A percentile compares a stretch with the other conserved stretches of the same genome.
phyloP scores from a whole-genome alignment of 495 filamentous ascomycete genomes.

The Elaphomyces granulatus region DNA sequence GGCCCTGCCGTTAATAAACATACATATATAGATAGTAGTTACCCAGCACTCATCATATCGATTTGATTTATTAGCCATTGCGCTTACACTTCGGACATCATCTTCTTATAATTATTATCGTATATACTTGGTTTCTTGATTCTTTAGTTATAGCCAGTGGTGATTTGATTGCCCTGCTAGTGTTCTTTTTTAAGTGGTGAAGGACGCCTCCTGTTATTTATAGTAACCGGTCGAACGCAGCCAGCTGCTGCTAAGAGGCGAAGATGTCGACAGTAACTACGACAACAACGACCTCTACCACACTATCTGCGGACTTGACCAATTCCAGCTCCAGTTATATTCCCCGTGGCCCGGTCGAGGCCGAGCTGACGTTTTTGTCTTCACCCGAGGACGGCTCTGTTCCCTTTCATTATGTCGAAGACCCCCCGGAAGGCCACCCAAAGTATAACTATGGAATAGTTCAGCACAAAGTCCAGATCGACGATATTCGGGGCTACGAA shows the following conservation, averaged over 20 bases:
- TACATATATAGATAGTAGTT: too few species aligned
- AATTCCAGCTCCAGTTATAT: constrained; percentile 19
- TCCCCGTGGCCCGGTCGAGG: constrained; percentile 52
- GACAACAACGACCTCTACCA: constrained; percentile 4
- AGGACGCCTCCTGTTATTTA: too few species aligned
- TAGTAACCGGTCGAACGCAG: too few species aligned
- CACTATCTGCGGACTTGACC: constrained; percentile 1
- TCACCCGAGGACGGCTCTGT: constrained; percentile 46
- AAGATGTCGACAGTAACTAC: constrained; percentile 11
- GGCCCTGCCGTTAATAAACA: too few species aligned
- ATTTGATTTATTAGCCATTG: too few species aligned
- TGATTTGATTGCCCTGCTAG: too few species aligned
- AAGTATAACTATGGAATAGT: constrained; percentile 44
- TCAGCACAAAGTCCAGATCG: constrained; percentile 34
- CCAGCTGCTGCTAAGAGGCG: background rate
- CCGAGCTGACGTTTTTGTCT: constrained; percentile 53
- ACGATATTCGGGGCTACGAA: constrained; percentile 55
- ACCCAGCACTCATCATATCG: too few species aligned
- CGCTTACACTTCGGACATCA: too few species aligned
- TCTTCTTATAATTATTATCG: too few species aligned
- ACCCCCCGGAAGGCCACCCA: constrained; percentile 42
- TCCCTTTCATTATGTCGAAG: constrained; percentile 59
- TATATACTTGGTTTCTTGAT: too few species aligned
- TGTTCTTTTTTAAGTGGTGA: too few species aligned
- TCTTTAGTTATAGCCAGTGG: too few species aligned